Base-by-base conservation (phyloP, 352 stramenopile species). In the Phytophthora brassicae region DNA sequence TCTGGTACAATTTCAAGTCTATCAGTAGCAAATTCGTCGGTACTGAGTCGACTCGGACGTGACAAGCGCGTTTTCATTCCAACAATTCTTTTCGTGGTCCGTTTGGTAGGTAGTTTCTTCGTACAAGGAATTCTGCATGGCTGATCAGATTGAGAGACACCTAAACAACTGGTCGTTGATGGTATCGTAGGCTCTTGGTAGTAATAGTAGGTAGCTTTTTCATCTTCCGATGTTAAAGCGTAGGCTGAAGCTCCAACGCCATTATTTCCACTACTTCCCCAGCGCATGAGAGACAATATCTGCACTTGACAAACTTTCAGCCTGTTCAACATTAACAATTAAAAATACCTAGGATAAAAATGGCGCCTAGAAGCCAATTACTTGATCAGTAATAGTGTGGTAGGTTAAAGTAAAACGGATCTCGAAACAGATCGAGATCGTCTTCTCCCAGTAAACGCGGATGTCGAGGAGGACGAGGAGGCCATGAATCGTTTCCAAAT, bases 311-410 rank as follows among this genome's bases (percentile, higher is more conserved):
- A 62, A n/a, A 55, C 11, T 41, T 55, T 60, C 23, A 22, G 35
- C 36, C 26, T 55, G 38, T 52, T 66, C 28, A 46, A 22, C 23
- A 31, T 59, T 56, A 35, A 29, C 29, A 39, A 31, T 4, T 54
- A 61, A 49, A 66, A 65, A 65, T 64, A 66, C 50, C 42, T 43
- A 54, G 33, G 19, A 48, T 35, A 68, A 68, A 64, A 64, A 22
- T 59, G 53, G 51, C 31, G 22, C 41, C 13, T 14, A 19, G 7
- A 23, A 16, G 9, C 35, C 35, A 17, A 9, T n/a, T n/a, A 42
- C 35, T 19, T 6, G 6, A 42, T 66, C 17, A 65, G 54, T 55
- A 58, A n/a, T 68, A 68, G 8, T 58, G 17, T 6, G 52, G 48
- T 16, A 41, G 47, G 19, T 68, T 56, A n/a, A 41, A 42, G 19